phyloP scores from a whole-genome alignment of 345 rosid species.

The Eucalyptus pauciflora region DNA sequence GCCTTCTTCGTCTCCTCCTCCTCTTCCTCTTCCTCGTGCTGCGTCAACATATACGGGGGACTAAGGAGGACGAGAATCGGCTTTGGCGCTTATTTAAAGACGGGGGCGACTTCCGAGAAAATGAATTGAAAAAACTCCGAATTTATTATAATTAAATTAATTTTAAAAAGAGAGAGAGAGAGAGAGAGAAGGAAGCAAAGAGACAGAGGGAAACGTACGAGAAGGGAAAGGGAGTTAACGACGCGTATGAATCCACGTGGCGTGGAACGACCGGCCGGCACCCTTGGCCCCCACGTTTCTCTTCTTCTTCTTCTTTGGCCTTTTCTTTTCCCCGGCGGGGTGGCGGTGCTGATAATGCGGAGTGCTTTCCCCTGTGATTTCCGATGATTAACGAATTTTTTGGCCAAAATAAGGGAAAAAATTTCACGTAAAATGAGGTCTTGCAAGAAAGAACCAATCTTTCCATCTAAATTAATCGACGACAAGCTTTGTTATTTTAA shows the following conservation, averaged over 20 bases:
- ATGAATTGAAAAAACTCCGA: background rate
- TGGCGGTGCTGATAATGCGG: background rate
- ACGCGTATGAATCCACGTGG: slow-evolving; percentile 38
- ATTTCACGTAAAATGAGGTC: background rate
- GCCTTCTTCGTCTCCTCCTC: background rate
- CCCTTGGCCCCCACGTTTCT: background rate
- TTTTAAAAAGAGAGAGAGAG: background rate
- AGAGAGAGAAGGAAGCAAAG: background rate
- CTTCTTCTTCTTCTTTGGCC: fast-evolving
- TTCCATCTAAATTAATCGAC: background rate
- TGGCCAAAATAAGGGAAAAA: background rate
- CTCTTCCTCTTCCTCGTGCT: background rate
- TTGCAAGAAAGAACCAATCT: background rate
- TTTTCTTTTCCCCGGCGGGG: background rate
- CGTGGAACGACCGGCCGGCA: background rate
- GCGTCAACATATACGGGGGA: background rate
- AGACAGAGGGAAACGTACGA: slow-evolving; percentile 26
- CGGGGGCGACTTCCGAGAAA: background rate
- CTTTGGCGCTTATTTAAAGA: background rate
- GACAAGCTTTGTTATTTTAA: background rate
- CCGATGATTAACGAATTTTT: background rate
- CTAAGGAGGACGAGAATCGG: background rate
- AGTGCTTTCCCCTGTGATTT: background rate
- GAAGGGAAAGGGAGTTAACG: background rate
- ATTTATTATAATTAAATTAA: too few relatives aligned